These are phyloP conservation scores for Kwoniella heveanensis DNA, from an alignment of 768 basidiomycete genomes.

Conservation along the genomic window DNA sequence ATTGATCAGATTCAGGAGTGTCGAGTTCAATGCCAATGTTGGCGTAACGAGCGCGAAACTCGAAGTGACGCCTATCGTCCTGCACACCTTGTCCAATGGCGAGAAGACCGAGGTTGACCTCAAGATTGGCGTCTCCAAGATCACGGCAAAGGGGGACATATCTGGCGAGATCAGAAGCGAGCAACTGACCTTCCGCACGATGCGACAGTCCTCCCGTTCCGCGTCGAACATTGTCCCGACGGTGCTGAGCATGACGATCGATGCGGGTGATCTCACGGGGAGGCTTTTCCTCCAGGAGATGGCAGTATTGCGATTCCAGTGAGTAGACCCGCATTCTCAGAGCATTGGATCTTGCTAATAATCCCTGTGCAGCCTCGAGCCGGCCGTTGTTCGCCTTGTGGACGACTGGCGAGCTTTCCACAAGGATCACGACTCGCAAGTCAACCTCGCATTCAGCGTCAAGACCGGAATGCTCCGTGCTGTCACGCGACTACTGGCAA, in stretches of 20 bases:
- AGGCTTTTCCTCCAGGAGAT: constrained; percentile 40
- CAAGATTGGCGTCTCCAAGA: constrained; percentile 63
- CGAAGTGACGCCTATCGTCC: constrained; percentile 65
- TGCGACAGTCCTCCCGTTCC: constrained; percentile 38
- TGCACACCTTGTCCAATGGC: constrained; percentile 70
- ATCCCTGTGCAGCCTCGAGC: constrained; percentile 46
- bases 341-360: background rate
- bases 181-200: constrained; percentile 38
- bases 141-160: constrained; percentile 59
- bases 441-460: constrained; percentile 51
- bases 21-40: constrained; percentile 76
- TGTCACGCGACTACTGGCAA: constrained; percentile 45
- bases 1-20: constrained; percentile 70
- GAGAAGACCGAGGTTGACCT: constrained; percentile 65
- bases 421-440: constrained; percentile 23
- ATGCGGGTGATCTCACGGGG: constrained; percentile 38
- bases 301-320: constrained; percentile 46
- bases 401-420: constrained; percentile 52
- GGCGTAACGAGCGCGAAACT: constrained; percentile 75
- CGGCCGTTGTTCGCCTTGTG: constrained; percentile 41
- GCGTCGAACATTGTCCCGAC: constrained; percentile 29
- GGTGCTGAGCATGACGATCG: constrained; percentile 43
- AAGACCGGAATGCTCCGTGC: constrained; percentile 48
- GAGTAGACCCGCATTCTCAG: constrained; percentile 17
- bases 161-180: constrained; percentile 45